These are phyloP conservation scores for Albatrellus ellisii DNA, from an alignment of 768 basidiomycete species.

Conservation along the genomic window DNA sequence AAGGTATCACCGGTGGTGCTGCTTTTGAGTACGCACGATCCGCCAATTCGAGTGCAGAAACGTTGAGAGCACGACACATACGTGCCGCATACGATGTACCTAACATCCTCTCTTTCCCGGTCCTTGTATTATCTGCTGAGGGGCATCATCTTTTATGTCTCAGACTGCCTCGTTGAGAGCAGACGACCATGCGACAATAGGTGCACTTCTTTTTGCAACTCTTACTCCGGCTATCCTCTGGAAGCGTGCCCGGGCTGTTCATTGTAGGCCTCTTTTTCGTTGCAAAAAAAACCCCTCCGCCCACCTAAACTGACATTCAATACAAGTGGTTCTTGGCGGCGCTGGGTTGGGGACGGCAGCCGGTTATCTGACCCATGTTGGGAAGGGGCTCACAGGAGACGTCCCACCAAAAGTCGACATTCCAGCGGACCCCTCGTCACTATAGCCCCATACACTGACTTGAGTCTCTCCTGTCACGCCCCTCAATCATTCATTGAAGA, in stretches of 20 bases:
- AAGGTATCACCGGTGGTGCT: slow-evolving; percentile 40
- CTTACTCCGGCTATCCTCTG: slow-evolving; percentile 61
- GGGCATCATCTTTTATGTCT: slow-evolving; percentile 1
- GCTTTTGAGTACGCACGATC: slow-evolving; percentile 50
- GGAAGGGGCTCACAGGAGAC: slow-evolving; percentile 41
- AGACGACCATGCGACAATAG: slow-evolving; percentile 69
- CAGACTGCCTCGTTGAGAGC: slow-evolving; percentile 46
- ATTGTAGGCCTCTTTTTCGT: slow-evolving; percentile 34
- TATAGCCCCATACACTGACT: not conserved
- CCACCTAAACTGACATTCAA: too few species aligned
- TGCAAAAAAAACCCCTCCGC: too few species aligned
- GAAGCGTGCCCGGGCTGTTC: slow-evolving; percentile 49
- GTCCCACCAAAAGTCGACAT: slow-evolving; percentile 27
- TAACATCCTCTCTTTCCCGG: too few species aligned
- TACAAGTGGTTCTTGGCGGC: slow-evolving; percentile 68
- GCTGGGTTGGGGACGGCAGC: slow-evolving; percentile 51
- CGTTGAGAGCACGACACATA: slow-evolving; percentile 35
- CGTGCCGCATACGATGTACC: slow-evolving; percentile 46
- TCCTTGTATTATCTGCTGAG: not conserved
- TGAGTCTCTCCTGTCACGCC: too few species aligned
- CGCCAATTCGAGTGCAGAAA: slow-evolving; percentile 35
- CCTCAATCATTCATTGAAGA: too few species aligned
- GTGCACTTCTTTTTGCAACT: slow-evolving; percentile 47
- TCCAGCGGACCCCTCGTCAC: slow-evolving; percentile 16
- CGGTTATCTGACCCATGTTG: slow-evolving; percentile 46